Evolutionary conservation across 306 rosid species (phyloP), one percentile per base, ranked within the genome.

Genomic region (Begonia loranthoides): DNA sequence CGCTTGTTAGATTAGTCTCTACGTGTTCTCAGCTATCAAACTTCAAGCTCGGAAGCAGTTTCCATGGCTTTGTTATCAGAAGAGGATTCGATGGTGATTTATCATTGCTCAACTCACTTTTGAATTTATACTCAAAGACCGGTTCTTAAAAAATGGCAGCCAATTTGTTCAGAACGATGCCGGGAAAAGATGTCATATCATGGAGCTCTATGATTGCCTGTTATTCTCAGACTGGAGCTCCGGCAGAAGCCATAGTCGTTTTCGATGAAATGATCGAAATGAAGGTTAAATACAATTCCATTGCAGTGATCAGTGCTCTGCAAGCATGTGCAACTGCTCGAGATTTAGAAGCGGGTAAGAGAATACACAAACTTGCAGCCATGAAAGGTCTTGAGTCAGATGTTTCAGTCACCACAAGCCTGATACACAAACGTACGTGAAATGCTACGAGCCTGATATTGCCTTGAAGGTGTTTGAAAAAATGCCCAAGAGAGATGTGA

Each of bases 201-300:
- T 83, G 96, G 87, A 83, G 92, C 76, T 71, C 94, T 49, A 78
- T 87, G 81, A 58, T 87, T 54, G 85, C 92, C 4, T 87, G 87
- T 62, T 72, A 70, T 72, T 70, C 87, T 44, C 77, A 72, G 38
- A 80, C 80, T 40, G 87, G 85, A 48, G 72, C 60, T 41, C 77
- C 63, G 63, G 52, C 63, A 34, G 41, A 58, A 45, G 87, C 93
- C 17, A 39, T 84, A 49, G 57, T 66, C 58, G 65, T 75, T 58
- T 81, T 81, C 69, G 54, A 62, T 38, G 70, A 81, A 71, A 88
- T 87, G 94, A 57, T 73, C 50, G 65, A 79, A 54, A 54, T 39
- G 51, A 55, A 64, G 66, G 47, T 81, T 21, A 72, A 79, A 61
- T 80, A 82, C 14, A 84, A 74, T 67, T 47, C 82, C 40, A 66